These are phyloP conservation scores for Zymoseptoria passerinii DNA, from an alignment of 2,329 filamentous ascomycete genomes.

Conservation along the genomic window DNA sequence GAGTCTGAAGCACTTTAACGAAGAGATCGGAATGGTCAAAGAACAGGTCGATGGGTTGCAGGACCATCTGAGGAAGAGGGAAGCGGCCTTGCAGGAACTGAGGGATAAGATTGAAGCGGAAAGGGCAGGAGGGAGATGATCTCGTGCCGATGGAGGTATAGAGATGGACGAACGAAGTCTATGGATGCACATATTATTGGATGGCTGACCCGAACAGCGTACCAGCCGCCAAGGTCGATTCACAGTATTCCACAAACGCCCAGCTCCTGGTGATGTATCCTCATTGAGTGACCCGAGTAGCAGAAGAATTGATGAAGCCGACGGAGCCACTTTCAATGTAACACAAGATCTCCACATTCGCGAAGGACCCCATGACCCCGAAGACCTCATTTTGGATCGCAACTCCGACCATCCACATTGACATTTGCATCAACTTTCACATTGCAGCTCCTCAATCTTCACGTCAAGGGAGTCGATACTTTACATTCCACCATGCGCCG, in stretches of 20 bases:
- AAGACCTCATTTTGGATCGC: neutral
- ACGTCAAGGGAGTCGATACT: neutral
- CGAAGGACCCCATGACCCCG: neutral
- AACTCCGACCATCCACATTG: neutral
- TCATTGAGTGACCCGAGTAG: too few relatives aligned
- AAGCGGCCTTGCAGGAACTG: constrained; percentile 67
- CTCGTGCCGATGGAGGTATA: neutral
- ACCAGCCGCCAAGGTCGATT: neutral
- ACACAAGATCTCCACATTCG: neutral
- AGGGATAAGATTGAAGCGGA: constrained; percentile 79
- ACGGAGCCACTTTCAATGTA: too few relatives aligned
- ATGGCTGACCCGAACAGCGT: neutral
- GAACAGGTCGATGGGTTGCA: constrained; percentile 92
- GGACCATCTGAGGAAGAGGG: constrained; percentile 66
- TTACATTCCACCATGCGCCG: neutral
- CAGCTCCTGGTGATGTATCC: too few relatives aligned
- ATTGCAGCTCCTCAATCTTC: neutral
- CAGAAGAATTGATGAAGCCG: too few relatives aligned
- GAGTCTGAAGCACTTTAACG: constrained; percentile 65
- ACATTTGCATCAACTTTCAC: neutral
- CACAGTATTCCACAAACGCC: neutral
- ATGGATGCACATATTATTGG: neutral
- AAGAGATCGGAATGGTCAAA: constrained; percentile 81
- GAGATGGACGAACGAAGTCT: neutral
- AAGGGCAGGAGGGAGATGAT: constrained; percentile 25